phyloP scores from a whole-genome alignment of 2,329 filamentous ascomycete species.

The Didymella pomorum region DNA sequence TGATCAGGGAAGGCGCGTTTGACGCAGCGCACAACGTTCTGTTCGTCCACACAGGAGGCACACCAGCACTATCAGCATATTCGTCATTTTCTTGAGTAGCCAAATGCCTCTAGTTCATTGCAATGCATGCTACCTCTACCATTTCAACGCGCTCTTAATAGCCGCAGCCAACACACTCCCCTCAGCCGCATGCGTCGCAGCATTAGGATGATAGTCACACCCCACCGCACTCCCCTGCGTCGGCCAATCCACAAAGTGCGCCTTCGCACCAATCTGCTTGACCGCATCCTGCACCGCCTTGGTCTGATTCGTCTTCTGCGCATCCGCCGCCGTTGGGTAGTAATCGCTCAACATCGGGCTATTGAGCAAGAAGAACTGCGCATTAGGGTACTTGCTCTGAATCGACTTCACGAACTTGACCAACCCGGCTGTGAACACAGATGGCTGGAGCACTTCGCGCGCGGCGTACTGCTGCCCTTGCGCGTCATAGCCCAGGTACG shows the following conservation, averaged over 20 bases:
- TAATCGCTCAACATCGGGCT: constrained; percentile 53
- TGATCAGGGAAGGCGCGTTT: constrained; percentile 8
- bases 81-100: constrained; percentile 3
- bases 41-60: constrained; percentile 16
- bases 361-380: constrained; percentile 53
- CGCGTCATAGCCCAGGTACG: constrained; percentile 36
- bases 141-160: constrained; percentile 27
- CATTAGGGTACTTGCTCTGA: constrained; percentile 47
- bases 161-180: constrained; percentile 47
- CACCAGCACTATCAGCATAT: constrained; percentile 13
- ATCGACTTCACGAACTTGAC: constrained; percentile 46
- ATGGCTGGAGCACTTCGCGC: constrained; percentile 20
- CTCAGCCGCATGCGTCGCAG: constrained; percentile 50
- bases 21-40: constrained; percentile 4
- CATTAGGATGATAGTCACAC: constrained; percentile 56
- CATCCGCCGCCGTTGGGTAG: constrained; percentile 50
- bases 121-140: constrained; percentile 8
- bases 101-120: constrained; percentile 1
- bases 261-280: constrained; percentile 40
- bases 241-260: constrained; percentile 55
- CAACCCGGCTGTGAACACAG: constrained; percentile 27
- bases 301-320: constrained; percentile 34
- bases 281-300: constrained; percentile 29
- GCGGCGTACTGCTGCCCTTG: constrained; percentile 12
- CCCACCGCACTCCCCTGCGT: constrained; percentile 53